Base-by-base conservation (phyloP, 1,284 basidiomycete genomes). In the Dichomitus squalens region DNA sequence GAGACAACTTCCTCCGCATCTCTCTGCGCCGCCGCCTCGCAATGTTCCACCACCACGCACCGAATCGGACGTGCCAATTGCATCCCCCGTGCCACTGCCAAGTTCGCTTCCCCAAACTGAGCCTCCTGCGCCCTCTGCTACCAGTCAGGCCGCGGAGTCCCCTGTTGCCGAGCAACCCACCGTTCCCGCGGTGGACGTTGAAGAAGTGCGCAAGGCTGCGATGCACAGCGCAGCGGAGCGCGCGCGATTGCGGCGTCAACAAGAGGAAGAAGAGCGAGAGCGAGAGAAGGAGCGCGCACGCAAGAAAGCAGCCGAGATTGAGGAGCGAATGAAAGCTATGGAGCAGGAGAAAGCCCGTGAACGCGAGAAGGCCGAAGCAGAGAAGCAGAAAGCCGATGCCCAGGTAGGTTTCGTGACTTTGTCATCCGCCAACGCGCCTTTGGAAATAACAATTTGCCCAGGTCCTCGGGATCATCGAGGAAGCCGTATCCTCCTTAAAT, bases 221-320 rank as follows among this genome's bases (percentile, higher is more conserved):
- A 96, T 98, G 95, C 93, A 95, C 61, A 84, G 77, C 54, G 93
- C 93, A 3, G 95, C 95, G 3, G 94, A 93, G 65, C 84, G 94
- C 50, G 95, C 95, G 1, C 88, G 87, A 66, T 77, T 85, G 57
- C 78, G 91, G 56, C 77, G 94, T 47, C 84, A 93, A 68, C 85
- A 90, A 47, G 95, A 96, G 67, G 95, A 98, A 70, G 87, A 87
- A 60, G 91, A 94, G 64, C 80, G 95, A 12, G 87, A 92, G 68
- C 88, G 86, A 36, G 90, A 92, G 63, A 86, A 85, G 59, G 94
- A 96, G 67, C 79, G 95, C 21, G 95, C 95, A 2, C 82, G 85
- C 59, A 83, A 79, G 73, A 97, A 97, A 73, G 95, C 95, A 12
- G 84, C 81, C 43, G 93, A 95, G 72, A 70, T 97, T 33, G 95